These are phyloP conservation scores for Podila minutissima DNA, from an alignment of 192 early-diverging fungal genomes.

Conservation along the genomic window DNA sequence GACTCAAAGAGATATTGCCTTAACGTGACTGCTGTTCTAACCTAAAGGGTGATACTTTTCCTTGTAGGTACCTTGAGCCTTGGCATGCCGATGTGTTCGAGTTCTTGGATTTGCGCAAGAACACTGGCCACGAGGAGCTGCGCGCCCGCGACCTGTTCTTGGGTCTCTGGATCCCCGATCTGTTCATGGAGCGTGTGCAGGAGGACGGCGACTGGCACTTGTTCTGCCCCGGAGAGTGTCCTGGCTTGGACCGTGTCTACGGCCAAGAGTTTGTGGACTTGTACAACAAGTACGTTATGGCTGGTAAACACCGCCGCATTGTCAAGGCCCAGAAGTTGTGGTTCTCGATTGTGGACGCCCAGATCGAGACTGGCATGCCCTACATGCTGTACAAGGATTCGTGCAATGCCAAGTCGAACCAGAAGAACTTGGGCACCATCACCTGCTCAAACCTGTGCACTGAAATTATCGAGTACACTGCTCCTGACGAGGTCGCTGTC, in stretches of 20 bases:
- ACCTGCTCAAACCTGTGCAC: conserved; percentile 98
- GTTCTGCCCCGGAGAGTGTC: conserved; percentile 94
- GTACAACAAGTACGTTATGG: conserved; percentile 88
- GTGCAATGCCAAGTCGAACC: conserved; percentile 97
- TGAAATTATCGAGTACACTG: conserved; percentile 95
- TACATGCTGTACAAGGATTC: conserved; percentile 99
- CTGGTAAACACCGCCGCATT: conserved; percentile 79
- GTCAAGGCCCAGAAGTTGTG: conserved; percentile 96
- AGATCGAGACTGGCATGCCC: conserved; percentile 96
- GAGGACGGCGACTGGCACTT: conserved; percentile 91
- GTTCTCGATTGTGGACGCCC: conserved; percentile 95
- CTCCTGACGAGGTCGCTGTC: conserved; percentile 95
- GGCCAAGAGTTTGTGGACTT: conserved; percentile 89
- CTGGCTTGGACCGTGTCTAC: conserved; percentile 86
- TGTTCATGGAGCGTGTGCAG: conserved; percentile 97
- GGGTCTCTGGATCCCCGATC: conserved; percentile 95
- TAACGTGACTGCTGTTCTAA: too few relatives aligned
- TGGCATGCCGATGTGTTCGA: conserved; percentile 98
- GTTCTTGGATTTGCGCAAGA: conserved; percentile 95
- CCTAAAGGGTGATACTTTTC: background rate
- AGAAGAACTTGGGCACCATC: conserved; percentile 98
- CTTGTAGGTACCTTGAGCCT: conserved; percentile 86
- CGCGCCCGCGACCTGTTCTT: conserved; percentile 96
- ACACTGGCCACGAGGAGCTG: conserved; percentile 96
- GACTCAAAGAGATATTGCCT: too few relatives aligned